Evolutionary conservation across 495 filamentous ascomycete species (phyloP).

Genomic region (Schizothecium vesticola): DNA sequence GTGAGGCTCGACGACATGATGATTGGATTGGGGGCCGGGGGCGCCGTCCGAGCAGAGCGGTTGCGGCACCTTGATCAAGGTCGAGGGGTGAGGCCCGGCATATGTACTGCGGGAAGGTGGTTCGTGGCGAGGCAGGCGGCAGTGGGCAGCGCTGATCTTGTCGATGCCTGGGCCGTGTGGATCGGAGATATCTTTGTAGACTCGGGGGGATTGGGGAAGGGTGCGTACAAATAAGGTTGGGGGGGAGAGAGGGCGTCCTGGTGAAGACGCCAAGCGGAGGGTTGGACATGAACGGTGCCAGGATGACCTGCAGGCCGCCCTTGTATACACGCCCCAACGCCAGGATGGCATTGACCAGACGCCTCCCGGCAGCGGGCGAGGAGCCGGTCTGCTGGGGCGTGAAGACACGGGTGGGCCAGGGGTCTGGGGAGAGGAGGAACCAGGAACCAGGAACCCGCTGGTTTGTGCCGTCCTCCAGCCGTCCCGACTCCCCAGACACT

Average conservation of each 20-base stretch:
- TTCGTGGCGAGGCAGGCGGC: not conserved
- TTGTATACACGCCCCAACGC: not conserved
- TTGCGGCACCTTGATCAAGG: not conserved
- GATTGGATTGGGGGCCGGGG: not conserved
- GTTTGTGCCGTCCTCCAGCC: not conserved
- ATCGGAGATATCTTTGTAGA: not conserved
- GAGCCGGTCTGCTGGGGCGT: not conserved
- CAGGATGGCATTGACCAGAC: not conserved
- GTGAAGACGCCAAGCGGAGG: not conserved
- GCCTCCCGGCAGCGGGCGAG: not conserved
- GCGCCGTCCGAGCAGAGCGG: not conserved
- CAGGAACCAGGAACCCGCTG: slow-evolving; percentile 12
- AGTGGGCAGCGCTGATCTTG: not conserved
- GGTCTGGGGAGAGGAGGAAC: not conserved
- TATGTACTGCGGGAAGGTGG: not conserved
- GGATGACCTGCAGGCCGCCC: not conserved
- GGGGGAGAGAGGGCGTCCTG: not conserved
- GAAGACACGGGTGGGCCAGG: slow-evolving; percentile 3
- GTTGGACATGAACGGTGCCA: not conserved
- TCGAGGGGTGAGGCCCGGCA: not conserved
- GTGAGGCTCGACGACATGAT: slow-evolving; percentile 8
- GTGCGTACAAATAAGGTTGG: not conserved
- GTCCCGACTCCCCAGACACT: not conserved
- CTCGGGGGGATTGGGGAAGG: not conserved
- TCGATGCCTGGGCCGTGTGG: not conserved